Conservation (phyloP, 2,329 filamentous ascomycete species). For the Pseudogymnoascus sp. region DNA sequence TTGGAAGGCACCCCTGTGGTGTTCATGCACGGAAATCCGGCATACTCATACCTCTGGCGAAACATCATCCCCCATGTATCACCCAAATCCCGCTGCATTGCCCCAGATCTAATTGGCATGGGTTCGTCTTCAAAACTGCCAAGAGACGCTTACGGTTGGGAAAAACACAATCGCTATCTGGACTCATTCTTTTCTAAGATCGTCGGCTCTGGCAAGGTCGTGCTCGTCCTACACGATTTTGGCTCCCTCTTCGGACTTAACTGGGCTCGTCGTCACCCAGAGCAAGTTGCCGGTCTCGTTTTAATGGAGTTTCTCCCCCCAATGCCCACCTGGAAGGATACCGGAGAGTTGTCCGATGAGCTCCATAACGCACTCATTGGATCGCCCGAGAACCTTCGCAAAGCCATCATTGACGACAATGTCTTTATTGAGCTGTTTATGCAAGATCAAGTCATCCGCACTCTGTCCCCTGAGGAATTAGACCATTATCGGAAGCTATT, state of each 20-base stretch:
- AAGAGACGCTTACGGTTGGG: neutral
- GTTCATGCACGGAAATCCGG: conserved; percentile 2
- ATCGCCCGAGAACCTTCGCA: neutral
- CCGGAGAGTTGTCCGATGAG: neutral
- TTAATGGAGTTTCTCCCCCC: conserved; percentile 4
- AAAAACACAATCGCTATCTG: neutral
- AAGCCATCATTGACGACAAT: neutral
- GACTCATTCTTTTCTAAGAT: neutral
- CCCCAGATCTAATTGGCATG: neutral
- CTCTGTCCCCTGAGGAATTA: neutral
- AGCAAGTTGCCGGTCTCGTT: neutral
- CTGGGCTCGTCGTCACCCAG: neutral
- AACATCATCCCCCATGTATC: conserved; percentile 5
- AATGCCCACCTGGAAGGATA: neutral
- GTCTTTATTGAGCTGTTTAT: conserved; percentile 1
- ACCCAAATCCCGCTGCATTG: neutral
- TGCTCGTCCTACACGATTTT: neutral
- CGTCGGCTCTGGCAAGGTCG: neutral
- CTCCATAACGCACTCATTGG: neutral
- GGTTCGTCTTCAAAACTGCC: neutral
- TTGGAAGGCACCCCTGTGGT: neutral
- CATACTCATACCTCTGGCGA: conserved; percentile 5
- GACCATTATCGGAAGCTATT: conserved; percentile 4
- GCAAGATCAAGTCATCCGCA: neutral
- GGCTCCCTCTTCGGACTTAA: neutral